A percentile compares a stretch with the other conserved stretches of the same genome.
Conservation (phyloP, 805 yeast genomes). For the Metschnikowia aberdeeniae region DNA sequence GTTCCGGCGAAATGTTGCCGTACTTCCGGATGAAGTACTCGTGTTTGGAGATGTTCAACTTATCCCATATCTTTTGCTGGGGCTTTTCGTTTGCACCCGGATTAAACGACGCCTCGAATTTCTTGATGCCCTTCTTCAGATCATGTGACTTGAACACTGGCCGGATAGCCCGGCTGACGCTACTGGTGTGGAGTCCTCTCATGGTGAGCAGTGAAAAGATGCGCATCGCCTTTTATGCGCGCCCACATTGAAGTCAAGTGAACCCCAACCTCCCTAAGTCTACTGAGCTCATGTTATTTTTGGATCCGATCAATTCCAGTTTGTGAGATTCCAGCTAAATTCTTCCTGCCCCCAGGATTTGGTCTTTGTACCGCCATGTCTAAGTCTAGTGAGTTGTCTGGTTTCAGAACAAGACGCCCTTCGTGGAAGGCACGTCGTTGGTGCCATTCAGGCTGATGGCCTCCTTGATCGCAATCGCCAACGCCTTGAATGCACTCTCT, state of each 20-base stretch:
- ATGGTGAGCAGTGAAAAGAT: constrained; percentile 5
- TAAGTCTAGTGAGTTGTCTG: background rate
- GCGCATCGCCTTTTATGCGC: background rate
- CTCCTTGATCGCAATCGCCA: constrained; percentile 88
- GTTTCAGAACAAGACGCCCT: constrained; percentile 75
- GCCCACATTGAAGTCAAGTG: no score
- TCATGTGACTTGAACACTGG: constrained; percentile 12
- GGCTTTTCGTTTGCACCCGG: constrained; percentile 14
- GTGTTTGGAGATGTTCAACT: constrained; percentile 56
- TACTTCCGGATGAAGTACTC: constrained; percentile 57
- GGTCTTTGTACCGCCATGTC: no score
- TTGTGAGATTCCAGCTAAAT: no score
- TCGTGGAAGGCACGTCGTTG: constrained; percentile 91
- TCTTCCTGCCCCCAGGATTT: no score
- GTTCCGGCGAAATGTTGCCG: constrained; percentile 61
- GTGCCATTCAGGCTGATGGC: constrained; percentile 80
- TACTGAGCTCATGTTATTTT: no score
- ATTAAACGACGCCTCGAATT: constrained; percentile 47
- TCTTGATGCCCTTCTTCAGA: constrained; percentile 5
- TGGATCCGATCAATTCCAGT: no score
- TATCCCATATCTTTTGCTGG: constrained; percentile 62
- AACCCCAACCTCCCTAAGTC: no score
- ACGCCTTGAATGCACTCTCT: constrained; percentile 93
- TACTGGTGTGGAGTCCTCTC: constrained; percentile 14
- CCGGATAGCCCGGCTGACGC: constrained; percentile 6